Evolutionary conservation across 352 stramenopile species (phyloP).

Genomic region (Phytopythium vexans): DNA sequence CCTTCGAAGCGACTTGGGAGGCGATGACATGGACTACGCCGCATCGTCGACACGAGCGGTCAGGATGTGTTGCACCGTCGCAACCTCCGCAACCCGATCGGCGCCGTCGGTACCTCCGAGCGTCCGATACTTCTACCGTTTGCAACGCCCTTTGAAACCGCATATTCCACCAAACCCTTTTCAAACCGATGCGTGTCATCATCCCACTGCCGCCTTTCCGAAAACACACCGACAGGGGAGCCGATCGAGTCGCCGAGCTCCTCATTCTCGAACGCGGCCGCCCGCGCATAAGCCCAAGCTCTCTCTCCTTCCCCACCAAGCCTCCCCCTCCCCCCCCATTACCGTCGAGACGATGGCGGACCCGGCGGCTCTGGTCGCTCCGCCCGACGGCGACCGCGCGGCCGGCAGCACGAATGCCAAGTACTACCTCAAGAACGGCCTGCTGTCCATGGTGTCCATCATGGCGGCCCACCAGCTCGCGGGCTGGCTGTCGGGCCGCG

Average conservation of each 20-base stretch:
- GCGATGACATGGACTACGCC: no score
- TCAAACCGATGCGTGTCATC: constrained; percentile 2
- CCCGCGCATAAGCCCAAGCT: constrained; percentile 7
- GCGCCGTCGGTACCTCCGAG: no score
- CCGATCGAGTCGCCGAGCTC: not conserved
- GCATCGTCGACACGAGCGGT: no score
- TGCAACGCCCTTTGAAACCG: not conserved
- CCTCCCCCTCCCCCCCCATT: not conserved
- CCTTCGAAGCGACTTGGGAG: no score
- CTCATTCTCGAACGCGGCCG: constrained; percentile 2
- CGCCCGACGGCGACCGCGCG: constrained; percentile 17
- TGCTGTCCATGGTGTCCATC: constrained; percentile 76
- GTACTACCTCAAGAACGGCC: constrained; percentile 69
- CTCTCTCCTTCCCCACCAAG: not conserved
- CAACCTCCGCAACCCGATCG: no score
- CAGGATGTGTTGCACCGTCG: no score
- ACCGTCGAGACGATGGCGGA: constrained; percentile 22
- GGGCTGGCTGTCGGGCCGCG: constrained; percentile 57
- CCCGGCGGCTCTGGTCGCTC: constrained; percentile 12
- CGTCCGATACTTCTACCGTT: no score
- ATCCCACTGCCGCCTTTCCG: not conserved
- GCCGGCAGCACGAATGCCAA: constrained; percentile 36
- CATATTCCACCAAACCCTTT: not conserved
- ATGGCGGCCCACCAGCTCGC: constrained; percentile 49
- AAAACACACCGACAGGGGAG: not conserved